A percentile compares a stretch with the other conserved stretches of the same genome.
Evolutionary conservation across 768 basidiomycete genomes (phyloP).

Genomic region (Auricularia auricula-judae): DNA sequence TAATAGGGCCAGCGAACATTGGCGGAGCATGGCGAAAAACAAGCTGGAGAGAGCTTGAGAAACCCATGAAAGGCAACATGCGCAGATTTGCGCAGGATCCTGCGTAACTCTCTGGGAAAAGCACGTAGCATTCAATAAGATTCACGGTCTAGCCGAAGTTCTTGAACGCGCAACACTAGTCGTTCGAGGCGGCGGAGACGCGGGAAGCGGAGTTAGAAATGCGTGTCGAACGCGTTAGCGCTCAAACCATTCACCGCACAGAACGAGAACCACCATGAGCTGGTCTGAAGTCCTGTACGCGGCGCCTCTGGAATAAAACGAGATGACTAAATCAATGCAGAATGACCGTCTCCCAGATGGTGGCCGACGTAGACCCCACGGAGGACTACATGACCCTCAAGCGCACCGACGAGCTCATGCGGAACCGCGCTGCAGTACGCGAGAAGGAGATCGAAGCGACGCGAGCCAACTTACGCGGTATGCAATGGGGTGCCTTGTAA

Average conservation of each 20-base stretch:
- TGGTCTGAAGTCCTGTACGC: background rate
- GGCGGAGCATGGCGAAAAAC: no score
- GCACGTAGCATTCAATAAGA: no score
- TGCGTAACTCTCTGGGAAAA: no score
- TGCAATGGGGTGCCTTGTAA: background rate
- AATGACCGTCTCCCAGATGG: background rate
- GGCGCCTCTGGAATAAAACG: background rate
- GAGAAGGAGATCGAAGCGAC: background rate
- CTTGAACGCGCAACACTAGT: no score
- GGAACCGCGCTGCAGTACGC: background rate
- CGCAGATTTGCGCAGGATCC: no score
- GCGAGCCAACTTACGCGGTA: background rate
- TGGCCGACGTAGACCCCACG: background rate
- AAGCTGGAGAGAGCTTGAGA: no score
- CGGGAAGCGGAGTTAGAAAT: background rate
- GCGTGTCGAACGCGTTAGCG: background rate
- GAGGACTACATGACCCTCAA: slow-evolving; percentile 13
- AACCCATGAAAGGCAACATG: no score
- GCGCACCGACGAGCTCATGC: background rate
- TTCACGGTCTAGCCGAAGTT: no score
- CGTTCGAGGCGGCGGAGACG: no score
- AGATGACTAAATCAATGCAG: background rate
- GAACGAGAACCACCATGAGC: background rate
- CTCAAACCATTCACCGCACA: background rate
- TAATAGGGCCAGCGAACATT: no score